Base-by-base conservation (phyloP, 2,329 filamentous ascomycete species). In the Cladosporium sp. region DNA sequence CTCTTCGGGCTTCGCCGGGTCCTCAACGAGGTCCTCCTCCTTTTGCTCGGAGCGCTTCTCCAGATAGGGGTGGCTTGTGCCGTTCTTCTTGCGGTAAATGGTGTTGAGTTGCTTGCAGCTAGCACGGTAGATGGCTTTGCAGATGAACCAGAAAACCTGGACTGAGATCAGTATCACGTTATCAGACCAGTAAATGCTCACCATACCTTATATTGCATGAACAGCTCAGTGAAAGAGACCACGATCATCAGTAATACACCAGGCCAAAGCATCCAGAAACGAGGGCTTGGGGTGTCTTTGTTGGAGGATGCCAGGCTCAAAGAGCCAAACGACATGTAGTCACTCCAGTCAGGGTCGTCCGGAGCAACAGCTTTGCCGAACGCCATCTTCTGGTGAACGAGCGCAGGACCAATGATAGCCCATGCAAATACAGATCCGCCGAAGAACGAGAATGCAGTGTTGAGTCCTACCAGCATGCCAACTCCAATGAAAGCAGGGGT, bases 401-500 rank as follows among this genome's bases (percentile, higher is more conserved):
- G 77, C 15, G 76, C 64, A 20, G 83, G 83, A 1, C 82, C 83
- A 58, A 85, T 83, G 59, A 85, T 73, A 50, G 71, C 78, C 80
- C 80, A 84, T 22, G 82, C 81, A 25, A 82, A 68, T 49, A 85
- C 73, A 15, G 78, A 80, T 17, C 83, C 83, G 13, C 64, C 74
- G 59, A 81, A 81, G 77, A 83, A 83, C 9, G 83, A 85, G 57
- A 83, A 65, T 22, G 81, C 79, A 15, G 81, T 78, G 68, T 84
- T 84, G 61, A 84, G 72, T 57, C 82, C 82, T 61, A 83, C 81
- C 40, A 84, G 76, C 71, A 84, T 82, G 42, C 81, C 81, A 40
- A 77, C 78, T 5, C 83, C 83, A 60, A 85, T 82, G 70, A 85
- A 85, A 35, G 83, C 83, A 0, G 83, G 82, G 0, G 82, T 85